A percentile compares a stretch with the other conserved stretches of the same genome.
Evolutionary conservation across 2,329 filamentous ascomycete species (phyloP).

Genomic region (Fonsecaea multimorphosa): DNA sequence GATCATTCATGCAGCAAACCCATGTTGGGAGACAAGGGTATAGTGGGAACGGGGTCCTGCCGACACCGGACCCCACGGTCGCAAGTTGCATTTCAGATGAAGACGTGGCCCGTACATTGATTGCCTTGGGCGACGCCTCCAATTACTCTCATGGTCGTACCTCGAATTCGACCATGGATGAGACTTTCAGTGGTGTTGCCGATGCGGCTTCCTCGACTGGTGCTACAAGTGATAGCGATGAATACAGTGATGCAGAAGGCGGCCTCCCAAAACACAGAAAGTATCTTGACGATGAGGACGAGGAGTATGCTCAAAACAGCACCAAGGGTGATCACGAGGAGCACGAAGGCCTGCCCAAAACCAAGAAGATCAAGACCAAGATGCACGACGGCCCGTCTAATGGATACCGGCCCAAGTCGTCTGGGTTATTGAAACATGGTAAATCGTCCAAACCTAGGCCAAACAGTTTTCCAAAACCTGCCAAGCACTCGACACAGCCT

Average conservation of each 20-base stretch:
- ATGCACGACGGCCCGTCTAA: slow-evolving; percentile 39
- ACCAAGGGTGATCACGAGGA: slow-evolving; percentile 55
- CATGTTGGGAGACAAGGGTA: slow-evolving; percentile 56
- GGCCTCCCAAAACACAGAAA: slow-evolving; percentile 57
- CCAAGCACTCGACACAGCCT: slow-evolving; percentile 53
- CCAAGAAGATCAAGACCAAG: slow-evolving; percentile 61
- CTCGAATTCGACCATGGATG: slow-evolving; percentile 89
- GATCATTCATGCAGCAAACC: slow-evolving; percentile 41
- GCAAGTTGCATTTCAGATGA: slow-evolving; percentile 97
- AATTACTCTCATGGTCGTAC: slow-evolving; percentile 92
- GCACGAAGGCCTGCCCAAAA: slow-evolving; percentile 47
- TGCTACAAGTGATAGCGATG: slow-evolving; percentile 78
- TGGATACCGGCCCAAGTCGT: slow-evolving; percentile 33
- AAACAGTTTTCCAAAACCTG: slow-evolving; percentile 47
- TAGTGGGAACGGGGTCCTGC: slow-evolving; percentile 68
- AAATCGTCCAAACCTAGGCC: slow-evolving; percentile 46
- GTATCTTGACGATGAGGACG: slow-evolving; percentile 61
- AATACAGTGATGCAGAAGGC: slow-evolving; percentile 65
- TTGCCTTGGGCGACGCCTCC: slow-evolving; percentile 91
- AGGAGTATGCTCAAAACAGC: slow-evolving; percentile 60
- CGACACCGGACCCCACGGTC: slow-evolving; percentile 95
- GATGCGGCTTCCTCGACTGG: slow-evolving; percentile 84
- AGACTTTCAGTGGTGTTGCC: slow-evolving; percentile 88
- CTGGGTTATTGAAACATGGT: slow-evolving; percentile 37
- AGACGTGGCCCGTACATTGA: slow-evolving; percentile 95